These are phyloP conservation scores for Cladophialophora chaetospira DNA, from an alignment of 2,329 filamentous ascomycete genomes.

Conservation along the genomic window DNA sequence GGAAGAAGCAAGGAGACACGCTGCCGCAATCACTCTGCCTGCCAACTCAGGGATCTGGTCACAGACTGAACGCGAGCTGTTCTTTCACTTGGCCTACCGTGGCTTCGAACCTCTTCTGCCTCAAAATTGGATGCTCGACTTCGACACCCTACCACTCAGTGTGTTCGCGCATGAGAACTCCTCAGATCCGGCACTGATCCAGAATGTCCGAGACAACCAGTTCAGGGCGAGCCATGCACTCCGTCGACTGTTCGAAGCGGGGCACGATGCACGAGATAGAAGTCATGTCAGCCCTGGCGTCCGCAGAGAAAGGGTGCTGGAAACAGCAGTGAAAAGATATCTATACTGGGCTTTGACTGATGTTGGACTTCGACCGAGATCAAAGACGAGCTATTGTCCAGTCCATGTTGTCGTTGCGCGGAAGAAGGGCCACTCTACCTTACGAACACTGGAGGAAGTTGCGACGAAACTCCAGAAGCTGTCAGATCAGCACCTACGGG, in stretches of 20 bases:
- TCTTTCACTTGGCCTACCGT: conserved; percentile 56
- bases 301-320: conserved; percentile 24
- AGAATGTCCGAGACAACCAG: conserved; percentile 41
- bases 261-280: conserved; percentile 55
- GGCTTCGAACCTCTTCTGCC: conserved; percentile 60
- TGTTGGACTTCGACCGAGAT: conserved; percentile 42
- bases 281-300: conserved; percentile 40
- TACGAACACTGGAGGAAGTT: conserved; percentile 46
- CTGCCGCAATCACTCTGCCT: conserved; percentile 44
- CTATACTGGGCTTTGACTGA: conserved; percentile 58
- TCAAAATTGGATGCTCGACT: conserved; percentile 55
- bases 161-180: conserved; percentile 49
- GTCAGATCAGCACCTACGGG: conserved; percentile 45
- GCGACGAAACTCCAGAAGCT: conserved; percentile 48
- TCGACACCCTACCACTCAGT: conserved; percentile 54
- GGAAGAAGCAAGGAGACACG: conserved; percentile 38
- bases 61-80: conserved; percentile 55
- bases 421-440: conserved; percentile 42
- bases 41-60: conserved; percentile 49
- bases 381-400: conserved; percentile 41
- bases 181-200: conserved; percentile 50
- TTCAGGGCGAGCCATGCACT: conserved; percentile 58
- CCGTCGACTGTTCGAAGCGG: conserved; percentile 52
- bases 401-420: conserved; percentile 51
- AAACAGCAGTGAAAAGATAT: conserved; percentile 48